Conservation (phyloP, 495 filamentous ascomycete genomes). For the Beverwykella pulmonaria region DNA sequence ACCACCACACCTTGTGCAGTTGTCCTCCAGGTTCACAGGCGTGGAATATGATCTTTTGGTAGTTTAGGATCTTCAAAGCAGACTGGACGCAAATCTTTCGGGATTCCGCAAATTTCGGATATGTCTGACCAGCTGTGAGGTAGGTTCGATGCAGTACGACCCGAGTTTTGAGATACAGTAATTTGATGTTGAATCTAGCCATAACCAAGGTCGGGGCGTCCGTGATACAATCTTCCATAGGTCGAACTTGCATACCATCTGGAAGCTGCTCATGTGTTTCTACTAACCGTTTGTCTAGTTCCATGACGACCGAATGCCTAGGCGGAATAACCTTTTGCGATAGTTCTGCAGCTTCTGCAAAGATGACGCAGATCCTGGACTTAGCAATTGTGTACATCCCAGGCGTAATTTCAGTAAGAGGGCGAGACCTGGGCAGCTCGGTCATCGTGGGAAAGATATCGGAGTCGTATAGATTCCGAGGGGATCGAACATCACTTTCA, state of each 20-base stretch:
- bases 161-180: slow-evolving; percentile 50
- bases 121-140: slow-evolving; percentile 42
- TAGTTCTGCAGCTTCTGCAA: slow-evolving; percentile 52
- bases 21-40: slow-evolving; percentile 48
- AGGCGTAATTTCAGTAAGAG: slow-evolving; percentile 41
- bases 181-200: slow-evolving; percentile 48
- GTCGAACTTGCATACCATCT: slow-evolving; percentile 42
- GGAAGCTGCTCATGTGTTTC: slow-evolving; percentile 46
- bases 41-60: slow-evolving; percentile 45
- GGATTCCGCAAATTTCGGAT: slow-evolving; percentile 42
- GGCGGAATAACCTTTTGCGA: slow-evolving; percentile 45
- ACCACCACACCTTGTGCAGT: slow-evolving; percentile 52
- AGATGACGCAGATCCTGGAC: slow-evolving; percentile 46
- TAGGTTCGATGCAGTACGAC: slow-evolving; percentile 52
- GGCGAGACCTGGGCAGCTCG: slow-evolving; percentile 38
- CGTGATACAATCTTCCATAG: slow-evolving; percentile 48
- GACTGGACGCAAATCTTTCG: slow-evolving; percentile 50
- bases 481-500: slow-evolving; percentile 41
- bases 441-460: slow-evolving; percentile 45
- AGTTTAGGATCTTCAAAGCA: slow-evolving; percentile 48
- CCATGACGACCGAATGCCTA: slow-evolving; percentile 45
- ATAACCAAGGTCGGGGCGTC: slow-evolving; percentile 48
- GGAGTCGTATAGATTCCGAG: slow-evolving; percentile 47
- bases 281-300: slow-evolving; percentile 46
- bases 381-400: slow-evolving; percentile 50